Percentiles rank a stretch among this genome's conserved stretches.
These are phyloP conservation scores for Puccinia hordei DNA, from an alignment of 1,284 basidiomycete genomes.

Conservation along the genomic window DNA sequence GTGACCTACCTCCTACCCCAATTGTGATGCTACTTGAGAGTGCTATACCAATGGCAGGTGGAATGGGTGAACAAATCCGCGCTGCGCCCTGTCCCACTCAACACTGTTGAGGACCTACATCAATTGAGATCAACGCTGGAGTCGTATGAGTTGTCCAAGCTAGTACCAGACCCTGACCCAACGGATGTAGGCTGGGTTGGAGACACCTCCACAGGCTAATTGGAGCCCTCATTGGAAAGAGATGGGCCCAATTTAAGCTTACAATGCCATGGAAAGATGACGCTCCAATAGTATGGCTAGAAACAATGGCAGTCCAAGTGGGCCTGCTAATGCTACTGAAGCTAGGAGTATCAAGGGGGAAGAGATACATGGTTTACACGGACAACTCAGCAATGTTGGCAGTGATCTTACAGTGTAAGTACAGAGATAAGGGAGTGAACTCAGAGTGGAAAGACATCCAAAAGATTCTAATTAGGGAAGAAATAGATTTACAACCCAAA, in stretches of 20 bases:
- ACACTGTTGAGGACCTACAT: too few species aligned
- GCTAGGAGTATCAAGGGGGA: not conserved
- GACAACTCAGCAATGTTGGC: not conserved
- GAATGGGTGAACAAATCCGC: too few species aligned
- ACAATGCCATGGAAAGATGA: not conserved
- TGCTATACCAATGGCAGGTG: too few species aligned
- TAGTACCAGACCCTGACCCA: too few species aligned
- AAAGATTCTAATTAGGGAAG: not conserved
- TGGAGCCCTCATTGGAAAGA: not conserved
- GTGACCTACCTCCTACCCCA: too few species aligned
- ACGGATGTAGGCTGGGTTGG: too few species aligned
- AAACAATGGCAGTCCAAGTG: not conserved
- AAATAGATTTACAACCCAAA: not conserved
- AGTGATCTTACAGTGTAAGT: not conserved
- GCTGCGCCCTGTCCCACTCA: too few species aligned
- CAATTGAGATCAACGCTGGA: too few species aligned
- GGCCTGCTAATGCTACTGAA: not conserved
- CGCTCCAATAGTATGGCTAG: not conserved
- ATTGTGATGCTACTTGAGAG: too few species aligned
- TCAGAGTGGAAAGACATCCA: constrained; percentile 27
- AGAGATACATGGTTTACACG: constrained; percentile 1
- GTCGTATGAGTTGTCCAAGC: too few species aligned
- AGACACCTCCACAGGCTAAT: not conserved
- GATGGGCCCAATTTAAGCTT: not conserved
- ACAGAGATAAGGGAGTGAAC: not conserved